A percentile compares a stretch with the other conserved stretches of the same genome.
phyloP scores from a whole-genome alignment of 768 basidiomycete species.

The Polyporus arcularius region DNA sequence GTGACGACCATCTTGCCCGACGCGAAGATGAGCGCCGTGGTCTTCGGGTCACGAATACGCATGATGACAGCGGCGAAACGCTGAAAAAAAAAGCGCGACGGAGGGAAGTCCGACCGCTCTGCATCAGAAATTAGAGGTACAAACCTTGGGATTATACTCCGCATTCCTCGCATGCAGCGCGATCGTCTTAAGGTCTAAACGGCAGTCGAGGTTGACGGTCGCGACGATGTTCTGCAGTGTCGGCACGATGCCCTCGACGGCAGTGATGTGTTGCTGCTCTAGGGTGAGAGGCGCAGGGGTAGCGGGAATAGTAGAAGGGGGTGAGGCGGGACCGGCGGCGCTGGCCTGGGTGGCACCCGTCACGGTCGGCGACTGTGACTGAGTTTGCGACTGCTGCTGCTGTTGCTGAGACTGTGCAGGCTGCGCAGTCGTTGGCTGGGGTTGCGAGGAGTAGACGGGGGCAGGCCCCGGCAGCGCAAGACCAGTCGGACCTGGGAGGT shows the following conservation, averaged over 20 bases:
- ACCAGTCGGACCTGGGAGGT: constrained; percentile 45
- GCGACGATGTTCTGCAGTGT: constrained; percentile 99
- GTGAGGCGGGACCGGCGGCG: constrained; percentile 61
- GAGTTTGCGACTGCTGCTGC: constrained; percentile 26
- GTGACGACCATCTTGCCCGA: constrained; percentile 99
- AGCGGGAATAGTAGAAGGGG: constrained; percentile 55
- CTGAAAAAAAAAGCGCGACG: constrained; percentile 65
- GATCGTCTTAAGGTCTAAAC: constrained; percentile 97
- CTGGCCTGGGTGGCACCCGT: constrained; percentile 35
- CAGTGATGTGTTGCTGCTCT: constrained; percentile 93
- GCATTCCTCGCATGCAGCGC: constrained; percentile 97
- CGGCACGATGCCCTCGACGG: constrained; percentile 98
- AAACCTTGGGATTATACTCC: constrained; percentile 99
- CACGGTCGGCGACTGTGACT: constrained; percentile 29
- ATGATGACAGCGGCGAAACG: constrained; percentile 99
- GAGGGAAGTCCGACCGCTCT: constrained; percentile 59
- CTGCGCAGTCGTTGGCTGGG: constrained; percentile 8
- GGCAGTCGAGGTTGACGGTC: constrained; percentile 96
- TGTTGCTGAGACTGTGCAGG: constrained; percentile 24
- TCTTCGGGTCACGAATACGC: constrained; percentile 99
- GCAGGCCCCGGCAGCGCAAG: constrained; percentile 55
- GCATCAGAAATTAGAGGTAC: constrained; percentile 50
- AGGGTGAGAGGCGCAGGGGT: constrained; percentile 77
- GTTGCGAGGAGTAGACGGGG: constrained; percentile 44
- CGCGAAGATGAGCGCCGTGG: constrained; percentile 98